These are phyloP conservation scores for Solanum corneliomulleri DNA, from an alignment of 257 asterid species.

Conservation along the genomic window DNA sequence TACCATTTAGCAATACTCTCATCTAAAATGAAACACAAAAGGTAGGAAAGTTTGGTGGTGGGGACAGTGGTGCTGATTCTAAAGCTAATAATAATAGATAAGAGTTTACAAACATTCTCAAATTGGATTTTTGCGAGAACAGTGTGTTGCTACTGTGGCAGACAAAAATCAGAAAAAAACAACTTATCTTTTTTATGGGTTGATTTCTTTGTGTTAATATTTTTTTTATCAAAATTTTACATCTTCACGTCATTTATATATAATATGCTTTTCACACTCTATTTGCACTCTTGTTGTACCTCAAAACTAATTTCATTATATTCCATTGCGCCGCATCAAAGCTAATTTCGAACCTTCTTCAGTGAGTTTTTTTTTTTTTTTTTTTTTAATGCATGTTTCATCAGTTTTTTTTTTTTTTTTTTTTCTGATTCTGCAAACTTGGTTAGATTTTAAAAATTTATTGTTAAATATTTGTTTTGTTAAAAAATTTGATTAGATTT, in stretches of 20 bases:
- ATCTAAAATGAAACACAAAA: background rate
- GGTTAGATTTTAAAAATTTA: background rate
- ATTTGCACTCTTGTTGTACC: background rate
- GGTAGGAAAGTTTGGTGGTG: constrained; percentile 29
- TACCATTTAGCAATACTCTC: no score
- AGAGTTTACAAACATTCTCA: constrained; percentile 40
- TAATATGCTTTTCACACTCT: constrained; percentile 7
- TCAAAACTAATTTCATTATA: background rate
- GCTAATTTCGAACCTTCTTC: background rate
- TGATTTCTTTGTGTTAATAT: constrained; percentile 10
- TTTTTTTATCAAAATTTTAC: constrained; percentile 8
- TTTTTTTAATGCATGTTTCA: background rate
- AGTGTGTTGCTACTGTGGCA: constrained; percentile 70
- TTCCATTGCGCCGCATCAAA: background rate
- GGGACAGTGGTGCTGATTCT: constrained; percentile 56
- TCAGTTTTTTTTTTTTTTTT: background rate
- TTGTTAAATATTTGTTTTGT: background rate
- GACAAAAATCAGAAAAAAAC: constrained; percentile 32
- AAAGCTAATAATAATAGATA: constrained; percentile 27
- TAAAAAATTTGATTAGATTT: no score
- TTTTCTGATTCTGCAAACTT: background rate
- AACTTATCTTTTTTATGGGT: constrained; percentile 36
- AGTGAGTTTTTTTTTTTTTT: background rate
- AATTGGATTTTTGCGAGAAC: constrained; percentile 54
- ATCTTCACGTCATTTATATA: background rate